Evolutionary conservation across 1,284 basidiomycete genomes (phyloP).

Genomic region (Taiwanofungus camphoratus): DNA sequence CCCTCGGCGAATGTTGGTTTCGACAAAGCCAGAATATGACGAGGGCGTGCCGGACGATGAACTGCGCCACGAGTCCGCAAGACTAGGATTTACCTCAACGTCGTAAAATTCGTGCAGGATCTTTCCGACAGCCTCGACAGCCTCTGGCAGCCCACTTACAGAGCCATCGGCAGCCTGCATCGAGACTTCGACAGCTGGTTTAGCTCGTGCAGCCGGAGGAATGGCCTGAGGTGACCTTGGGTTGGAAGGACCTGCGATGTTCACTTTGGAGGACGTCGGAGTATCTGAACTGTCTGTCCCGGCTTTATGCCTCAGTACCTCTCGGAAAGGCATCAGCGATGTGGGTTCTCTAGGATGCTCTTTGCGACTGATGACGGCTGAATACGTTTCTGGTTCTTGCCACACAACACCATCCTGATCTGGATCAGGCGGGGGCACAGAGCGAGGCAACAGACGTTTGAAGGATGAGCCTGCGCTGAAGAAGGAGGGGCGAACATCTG

Average conservation of each 20-base stretch:
- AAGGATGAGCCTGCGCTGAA: slow-evolving; percentile 40
- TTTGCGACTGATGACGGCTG: slow-evolving; percentile 54
- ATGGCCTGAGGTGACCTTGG: slow-evolving; percentile 12
- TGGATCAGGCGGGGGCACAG: slow-evolving; percentile 42
- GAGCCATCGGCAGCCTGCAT: slow-evolving; percentile 46
- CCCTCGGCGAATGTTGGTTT: slow-evolving; percentile 35
- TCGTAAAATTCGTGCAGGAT: slow-evolving; percentile 50
- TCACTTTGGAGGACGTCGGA: slow-evolving; percentile 13
- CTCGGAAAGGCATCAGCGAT: slow-evolving; percentile 50
- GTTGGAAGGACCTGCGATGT: slow-evolving; percentile 11
- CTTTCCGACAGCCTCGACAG: slow-evolving; percentile 37
- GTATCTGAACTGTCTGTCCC: slow-evolving; percentile 22
- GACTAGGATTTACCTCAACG: slow-evolving; percentile 32
- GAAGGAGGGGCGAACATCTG: slow-evolving; percentile 32
- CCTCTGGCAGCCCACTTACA: slow-evolving; percentile 34
- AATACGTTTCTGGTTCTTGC: slow-evolving; percentile 56
- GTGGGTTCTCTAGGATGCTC: slow-evolving; percentile 56
- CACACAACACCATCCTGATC: slow-evolving; percentile 53
- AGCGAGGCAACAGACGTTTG: slow-evolving; percentile 39
- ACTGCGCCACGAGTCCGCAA: slow-evolving; percentile 11
- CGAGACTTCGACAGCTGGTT: slow-evolving; percentile 52
- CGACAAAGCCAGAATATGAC: slow-evolving; percentile 27
- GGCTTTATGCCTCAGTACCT: slow-evolving; percentile 51
- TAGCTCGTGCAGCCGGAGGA: slow-evolving; percentile 49
- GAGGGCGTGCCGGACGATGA: slow-evolving; percentile 21